Base-by-base conservation (phyloP, 2,329 filamentous ascomycete genomes). In the Trichoderma brevicompactum region DNA sequence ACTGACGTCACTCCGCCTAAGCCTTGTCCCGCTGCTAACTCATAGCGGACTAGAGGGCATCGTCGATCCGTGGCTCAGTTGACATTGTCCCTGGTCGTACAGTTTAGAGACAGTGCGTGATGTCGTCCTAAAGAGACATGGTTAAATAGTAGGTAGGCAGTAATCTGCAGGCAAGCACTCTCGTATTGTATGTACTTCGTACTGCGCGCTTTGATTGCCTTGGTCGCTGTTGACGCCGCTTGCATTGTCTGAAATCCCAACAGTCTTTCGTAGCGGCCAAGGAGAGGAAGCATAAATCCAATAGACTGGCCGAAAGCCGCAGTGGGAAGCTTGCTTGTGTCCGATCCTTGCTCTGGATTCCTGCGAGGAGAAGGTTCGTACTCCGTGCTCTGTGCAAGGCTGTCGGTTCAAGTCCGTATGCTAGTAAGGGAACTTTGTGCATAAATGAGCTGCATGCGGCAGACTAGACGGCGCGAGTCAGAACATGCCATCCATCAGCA, bases 1-100 rank as follows among this genome's bases (percentile, higher is more conserved):
- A 62, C 38, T 63, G 60, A 63, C 60, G 60, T 63, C 60, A 63
- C 48, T 9, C 23, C 38, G 48, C 59, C 28, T 44, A 23, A 49
- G 59, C 59, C 59, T 53, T 53, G 59, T 38, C 48, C 55, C 48
- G 40, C 40, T 36, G 19, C 49, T 54, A 63, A 46, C 46, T 17
- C 41, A 23, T n/a, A 28, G n/a, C 17, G 49, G 49, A 46, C 60
- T 63, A 54, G 49, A 52, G 60, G 49, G 5, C 8, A 54, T 54
- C 59, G 60, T 32, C 40, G 60, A 63, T 63, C 60, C 40, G 48
- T 36, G 28, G 55, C 41, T 58, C 41, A 23, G 48, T 44, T 7
- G 23, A 13, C 23, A 28, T 34, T 59, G 40, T 44, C 43, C 49
- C 48, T 63, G 60, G 59, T 54, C 49, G 60, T 40, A 54, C 49